These are phyloP conservation scores for Chaetoceros tenuissimus DNA, from an alignment of 108 stramenopile genomes.

Conservation along the genomic window DNA sequence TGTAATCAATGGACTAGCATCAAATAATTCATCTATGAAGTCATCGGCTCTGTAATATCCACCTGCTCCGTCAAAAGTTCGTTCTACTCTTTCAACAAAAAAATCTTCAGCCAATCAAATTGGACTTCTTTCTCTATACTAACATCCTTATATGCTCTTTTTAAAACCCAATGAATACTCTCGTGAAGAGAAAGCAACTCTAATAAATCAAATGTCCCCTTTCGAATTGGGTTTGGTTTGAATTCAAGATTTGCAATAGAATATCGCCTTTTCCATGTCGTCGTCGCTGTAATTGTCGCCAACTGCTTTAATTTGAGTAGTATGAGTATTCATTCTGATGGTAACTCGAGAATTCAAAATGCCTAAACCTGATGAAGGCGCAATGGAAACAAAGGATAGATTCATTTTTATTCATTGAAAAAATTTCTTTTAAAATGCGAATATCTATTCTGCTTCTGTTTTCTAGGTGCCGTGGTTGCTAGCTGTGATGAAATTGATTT, in stretches of 20 bases:
- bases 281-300: no score
- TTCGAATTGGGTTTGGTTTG: slow-evolving; percentile 54
- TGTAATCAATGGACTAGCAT: slow-evolving; percentile 26
- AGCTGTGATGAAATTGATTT: no score
- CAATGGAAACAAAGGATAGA: no score
- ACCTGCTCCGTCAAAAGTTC: slow-evolving; percentile 48
- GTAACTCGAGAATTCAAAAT: no score
- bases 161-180: slow-evolving; percentile 46
- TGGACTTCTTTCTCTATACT: slow-evolving; percentile 8
- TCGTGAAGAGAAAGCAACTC: slow-evolving; percentile 46
- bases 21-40: slow-evolving; percentile 58
- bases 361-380: no score
- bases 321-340: no score
- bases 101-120: slow-evolving; percentile 28
- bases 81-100: slow-evolving; percentile 32
- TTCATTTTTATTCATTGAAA: no score
- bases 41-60: slow-evolving; percentile 67
- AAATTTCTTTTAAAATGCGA: no score
- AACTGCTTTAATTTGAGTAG: no score
- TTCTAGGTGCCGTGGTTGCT: no score
- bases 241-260: neutral
- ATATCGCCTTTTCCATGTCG: no score
- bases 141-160: slow-evolving; percentile 17
- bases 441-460: no score
- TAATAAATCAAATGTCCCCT: slow-evolving; percentile 80